These are phyloP conservation scores for Arthrobotrys sinensis DNA, from an alignment of 2,329 filamentous ascomycete genomes.

Conservation along the genomic window DNA sequence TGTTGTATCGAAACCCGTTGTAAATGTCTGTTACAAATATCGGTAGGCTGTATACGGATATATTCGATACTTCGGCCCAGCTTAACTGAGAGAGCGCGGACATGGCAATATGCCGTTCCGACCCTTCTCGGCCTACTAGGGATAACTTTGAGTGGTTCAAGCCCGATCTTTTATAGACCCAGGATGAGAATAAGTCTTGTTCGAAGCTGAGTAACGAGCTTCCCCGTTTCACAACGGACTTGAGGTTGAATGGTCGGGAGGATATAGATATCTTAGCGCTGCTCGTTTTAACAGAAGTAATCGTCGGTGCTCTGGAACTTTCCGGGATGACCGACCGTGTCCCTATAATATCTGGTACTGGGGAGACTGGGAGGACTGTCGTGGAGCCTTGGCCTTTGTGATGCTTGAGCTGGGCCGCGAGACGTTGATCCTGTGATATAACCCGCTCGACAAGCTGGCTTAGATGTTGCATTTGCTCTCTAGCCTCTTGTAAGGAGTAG, in stretches of 20 bases:
- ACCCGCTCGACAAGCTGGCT: background rate
- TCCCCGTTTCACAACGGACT: too few relatives aligned
- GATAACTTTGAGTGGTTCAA: conserved; percentile 5
- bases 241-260: background rate
- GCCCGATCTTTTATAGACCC: conserved; percentile 29
- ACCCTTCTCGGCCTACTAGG: background rate
- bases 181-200: conserved; percentile 14
- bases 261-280: background rate
- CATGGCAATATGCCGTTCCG: conserved; percentile 6
- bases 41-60: conserved; percentile 27
- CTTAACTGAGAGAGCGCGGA: conserved; percentile 24
- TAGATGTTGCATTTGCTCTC: conserved; percentile 11
- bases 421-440: background rate
- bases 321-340: too few relatives aligned
- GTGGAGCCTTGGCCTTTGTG: background rate
- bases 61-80: conserved; percentile 25
- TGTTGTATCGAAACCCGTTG: conserved; percentile 16
- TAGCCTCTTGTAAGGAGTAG: conserved; percentile 35
- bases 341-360: background rate
- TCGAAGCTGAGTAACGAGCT: conserved; percentile 3
- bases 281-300: background rate
- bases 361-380: background rate
- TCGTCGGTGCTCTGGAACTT: background rate
- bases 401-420: background rate
- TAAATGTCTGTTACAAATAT: conserved; percentile 25